phyloP scores from a whole-genome alignment of 73 alveolate genomes.

The Paramecium biaurelia region DNA sequence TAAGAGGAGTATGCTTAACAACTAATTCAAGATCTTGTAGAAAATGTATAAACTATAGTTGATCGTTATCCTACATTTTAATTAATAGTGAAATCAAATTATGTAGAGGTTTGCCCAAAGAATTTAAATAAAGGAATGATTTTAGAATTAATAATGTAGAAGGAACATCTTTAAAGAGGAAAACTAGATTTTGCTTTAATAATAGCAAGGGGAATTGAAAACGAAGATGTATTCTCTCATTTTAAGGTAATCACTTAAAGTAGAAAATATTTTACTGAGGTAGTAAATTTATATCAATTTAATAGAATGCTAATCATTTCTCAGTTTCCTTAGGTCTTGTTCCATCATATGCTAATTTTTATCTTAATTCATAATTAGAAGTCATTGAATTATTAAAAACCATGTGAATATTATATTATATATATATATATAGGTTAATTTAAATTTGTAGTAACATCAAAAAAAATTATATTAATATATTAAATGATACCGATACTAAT shows the following conservation, averaged over 20 bases:
- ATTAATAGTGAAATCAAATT: neutral
- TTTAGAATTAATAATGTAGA: neutral
- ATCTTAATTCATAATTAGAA: neutral
- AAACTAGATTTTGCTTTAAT: slow-evolving; percentile 12
- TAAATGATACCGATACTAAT: neutral
- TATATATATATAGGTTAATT: no score
- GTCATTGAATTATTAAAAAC: neutral
- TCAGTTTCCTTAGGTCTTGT: neutral
- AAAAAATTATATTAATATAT: no score
- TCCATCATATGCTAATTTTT: slow-evolving; percentile 19
- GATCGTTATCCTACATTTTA: neutral
- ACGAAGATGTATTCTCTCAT: neutral
- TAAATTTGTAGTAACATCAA: no score
- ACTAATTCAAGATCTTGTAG: neutral
- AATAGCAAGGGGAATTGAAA: neutral
- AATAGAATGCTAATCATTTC: neutral
- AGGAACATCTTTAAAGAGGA: neutral
- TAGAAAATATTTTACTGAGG: neutral
- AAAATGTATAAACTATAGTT: neutral
- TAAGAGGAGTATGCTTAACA: neutral
- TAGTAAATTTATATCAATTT: neutral
- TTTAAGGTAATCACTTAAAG: neutral
- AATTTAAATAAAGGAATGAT: slow-evolving; percentile 27
- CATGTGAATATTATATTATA: neutral
- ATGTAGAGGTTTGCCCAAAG: neutral